phyloP scores from a whole-genome alignment of 2,329 filamentous ascomycete genomes.

The Sporothrix pallida region DNA sequence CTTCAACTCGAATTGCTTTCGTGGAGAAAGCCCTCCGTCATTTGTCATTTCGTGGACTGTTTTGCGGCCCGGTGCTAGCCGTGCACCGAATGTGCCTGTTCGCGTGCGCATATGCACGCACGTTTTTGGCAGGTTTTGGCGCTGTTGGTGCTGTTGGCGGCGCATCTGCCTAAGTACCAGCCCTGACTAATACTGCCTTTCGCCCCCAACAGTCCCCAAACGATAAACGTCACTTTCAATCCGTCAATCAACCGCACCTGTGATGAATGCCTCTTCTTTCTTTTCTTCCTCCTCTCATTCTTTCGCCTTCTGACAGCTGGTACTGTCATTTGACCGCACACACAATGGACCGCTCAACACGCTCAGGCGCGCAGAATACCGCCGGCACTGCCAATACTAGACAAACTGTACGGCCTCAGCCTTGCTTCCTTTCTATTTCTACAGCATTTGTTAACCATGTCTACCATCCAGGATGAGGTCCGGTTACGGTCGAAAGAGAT shows the following conservation, averaged over 20 bases:
- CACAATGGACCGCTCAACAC: neutral
- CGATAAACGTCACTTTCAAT: neutral
- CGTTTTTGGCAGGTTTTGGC: neutral
- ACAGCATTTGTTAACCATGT: neutral
- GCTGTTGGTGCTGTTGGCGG: neutral
- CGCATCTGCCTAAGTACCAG: neutral
- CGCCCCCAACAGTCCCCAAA: neutral
- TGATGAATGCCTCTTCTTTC: no score
- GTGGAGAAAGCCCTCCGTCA: neutral
- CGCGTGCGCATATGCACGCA: neutral
- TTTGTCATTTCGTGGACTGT: neutral
- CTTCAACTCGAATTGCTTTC: neutral
- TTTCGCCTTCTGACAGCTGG: neutral
- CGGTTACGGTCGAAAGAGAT: constrained; percentile 48
- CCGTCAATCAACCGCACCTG: neutral
- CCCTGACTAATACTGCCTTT: constrained; percentile 10
- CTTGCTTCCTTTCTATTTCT: neutral
- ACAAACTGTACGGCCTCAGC: constrained; percentile 1
- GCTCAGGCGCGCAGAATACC: neutral
- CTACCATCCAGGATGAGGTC: constrained; percentile 13
- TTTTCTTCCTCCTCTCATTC: no score
- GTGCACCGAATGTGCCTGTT: neutral
- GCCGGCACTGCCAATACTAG: neutral
- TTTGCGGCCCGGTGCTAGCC: constrained; percentile 11
- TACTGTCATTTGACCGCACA: neutral